phyloP scores from a whole-genome alignment of 495 filamentous ascomycete species.

The Annulohypoxylon maeteangense region DNA sequence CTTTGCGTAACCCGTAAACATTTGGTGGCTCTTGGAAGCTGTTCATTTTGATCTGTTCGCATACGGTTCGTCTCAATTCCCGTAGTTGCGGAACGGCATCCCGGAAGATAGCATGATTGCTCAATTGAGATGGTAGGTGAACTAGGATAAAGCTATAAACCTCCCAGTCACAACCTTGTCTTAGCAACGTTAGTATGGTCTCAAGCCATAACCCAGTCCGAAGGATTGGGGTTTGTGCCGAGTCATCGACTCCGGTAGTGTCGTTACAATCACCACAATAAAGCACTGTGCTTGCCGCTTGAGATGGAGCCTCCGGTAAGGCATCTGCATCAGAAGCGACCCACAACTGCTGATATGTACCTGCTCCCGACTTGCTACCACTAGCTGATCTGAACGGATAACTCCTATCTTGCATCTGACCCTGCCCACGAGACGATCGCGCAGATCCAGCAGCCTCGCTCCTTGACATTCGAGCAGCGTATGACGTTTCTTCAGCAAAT shows the following conservation, averaged over 20 bases:
- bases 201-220: slow-evolving; percentile 82
- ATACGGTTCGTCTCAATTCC: slow-evolving; percentile 78
- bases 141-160: slow-evolving; percentile 90
- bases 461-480: slow-evolving; percentile 53
- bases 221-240: slow-evolving; percentile 53
- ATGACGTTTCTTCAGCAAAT: slow-evolving; percentile 60
- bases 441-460: slow-evolving; percentile 45
- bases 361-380: slow-evolving; percentile 48
- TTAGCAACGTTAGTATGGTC: slow-evolving; percentile 74
- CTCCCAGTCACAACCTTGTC: slow-evolving; percentile 88
- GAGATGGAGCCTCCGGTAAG: slow-evolving; percentile 57
- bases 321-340: slow-evolving; percentile 62
- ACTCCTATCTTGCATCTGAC: slow-evolving; percentile 52
- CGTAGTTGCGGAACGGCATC: slow-evolving; percentile 77
- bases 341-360: slow-evolving; percentile 61
- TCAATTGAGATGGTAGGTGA: slow-evolving; percentile 86
- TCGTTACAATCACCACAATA: slow-evolving; percentile 30
- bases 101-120: slow-evolving; percentile 86
- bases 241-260: slow-evolving; percentile 24
- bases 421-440: slow-evolving; percentile 56
- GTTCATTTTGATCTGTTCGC: slow-evolving; percentile 80
- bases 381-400: slow-evolving; percentile 49
- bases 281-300: slow-evolving; percentile 57
- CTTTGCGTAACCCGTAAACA: slow-evolving; percentile 80
- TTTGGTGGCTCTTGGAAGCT: slow-evolving; percentile 79